A percentile compares a stretch with the other conserved stretches of the same genome.
These are phyloP conservation scores for Trichoderma harzianum DNA, from an alignment of 2,329 filamentous ascomycete genomes.

Conservation along the genomic window DNA sequence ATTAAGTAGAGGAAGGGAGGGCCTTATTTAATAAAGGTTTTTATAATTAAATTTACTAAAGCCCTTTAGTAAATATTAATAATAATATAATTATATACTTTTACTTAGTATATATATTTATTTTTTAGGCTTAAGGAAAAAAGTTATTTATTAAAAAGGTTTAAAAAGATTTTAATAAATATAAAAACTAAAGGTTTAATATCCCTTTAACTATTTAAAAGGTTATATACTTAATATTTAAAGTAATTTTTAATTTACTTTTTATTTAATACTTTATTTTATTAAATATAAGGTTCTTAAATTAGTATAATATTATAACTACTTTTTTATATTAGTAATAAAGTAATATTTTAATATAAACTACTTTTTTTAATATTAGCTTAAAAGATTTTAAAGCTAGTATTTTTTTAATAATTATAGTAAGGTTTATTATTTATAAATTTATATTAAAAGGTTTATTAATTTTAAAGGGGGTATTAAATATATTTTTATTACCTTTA, in stretches of 20 bases:
- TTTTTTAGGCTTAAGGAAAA: too few species aligned
- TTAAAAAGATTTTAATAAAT: conserved; percentile 4
- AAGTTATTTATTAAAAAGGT: too few species aligned
- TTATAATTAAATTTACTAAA: too few species aligned
- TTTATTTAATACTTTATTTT: background rate
- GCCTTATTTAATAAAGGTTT: too few species aligned
- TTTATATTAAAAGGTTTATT: too few species aligned
- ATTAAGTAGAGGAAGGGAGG: too few species aligned
- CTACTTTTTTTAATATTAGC: background rate
- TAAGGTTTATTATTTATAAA: background rate
- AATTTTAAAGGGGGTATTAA: too few species aligned
- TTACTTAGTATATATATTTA: background rate
- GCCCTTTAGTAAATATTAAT: background rate
- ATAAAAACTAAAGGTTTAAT: background rate
- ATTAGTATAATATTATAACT: conserved; percentile 3
- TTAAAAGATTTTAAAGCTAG: background rate
- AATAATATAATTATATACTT: background rate
- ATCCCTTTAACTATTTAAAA: background rate
- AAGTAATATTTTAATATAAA: background rate
- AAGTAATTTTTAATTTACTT: background rate
- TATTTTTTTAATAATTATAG: background rate
- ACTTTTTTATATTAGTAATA: background rate
- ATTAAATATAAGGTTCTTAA: background rate
- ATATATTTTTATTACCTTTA: too few species aligned
- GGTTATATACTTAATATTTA: background rate